These are phyloP conservation scores for Rhynchosporium secalis DNA, from an alignment of 2,329 filamentous ascomycete species.

Conservation along the genomic window DNA sequence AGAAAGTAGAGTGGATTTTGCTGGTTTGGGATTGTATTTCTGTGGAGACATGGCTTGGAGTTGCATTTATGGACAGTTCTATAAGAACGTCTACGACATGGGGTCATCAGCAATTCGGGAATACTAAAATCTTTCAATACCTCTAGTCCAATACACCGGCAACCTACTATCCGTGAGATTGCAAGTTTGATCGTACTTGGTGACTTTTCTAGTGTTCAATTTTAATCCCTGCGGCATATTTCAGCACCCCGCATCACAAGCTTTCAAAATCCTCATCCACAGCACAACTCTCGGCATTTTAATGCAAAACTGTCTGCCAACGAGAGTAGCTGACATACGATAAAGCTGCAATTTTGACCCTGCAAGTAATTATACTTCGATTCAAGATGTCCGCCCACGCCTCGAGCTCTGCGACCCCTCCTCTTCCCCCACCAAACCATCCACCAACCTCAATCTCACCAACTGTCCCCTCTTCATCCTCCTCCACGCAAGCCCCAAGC, in stretches of 20 bases:
- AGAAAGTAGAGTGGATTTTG: conserved; percentile 74
- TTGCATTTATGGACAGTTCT: conserved; percentile 34
- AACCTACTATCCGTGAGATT: not conserved
- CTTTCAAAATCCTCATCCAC: conserved; percentile 4
- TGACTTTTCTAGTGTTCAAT: not conserved
- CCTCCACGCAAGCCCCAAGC: conserved; percentile 18
- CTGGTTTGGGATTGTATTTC: conserved; percentile 36
- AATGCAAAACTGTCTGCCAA: not conserved
- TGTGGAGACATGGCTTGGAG: conserved; percentile 38
- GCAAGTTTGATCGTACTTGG: not conserved
- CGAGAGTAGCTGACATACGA: not conserved
- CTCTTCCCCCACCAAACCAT: conserved; percentile 9
- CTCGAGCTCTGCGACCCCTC: conserved; percentile 10
- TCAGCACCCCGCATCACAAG: conserved; percentile 30
- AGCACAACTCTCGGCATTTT: not conserved
- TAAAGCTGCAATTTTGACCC: not conserved
- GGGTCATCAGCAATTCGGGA: conserved; percentile 34
- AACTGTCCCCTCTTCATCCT: conserved; percentile 22
- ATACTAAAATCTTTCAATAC: conserved; percentile 29
- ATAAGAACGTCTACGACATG: conserved; percentile 29
- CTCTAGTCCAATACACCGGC: not conserved
- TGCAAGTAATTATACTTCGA: not conserved
- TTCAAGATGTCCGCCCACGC: conserved; percentile 16
- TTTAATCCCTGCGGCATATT: conserved; percentile 9
- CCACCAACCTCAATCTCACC: conserved; percentile 18